Evolutionary conservation across 208 protist genomes (phyloP).

Genomic region (Naegleria lovaniensis): DNA sequence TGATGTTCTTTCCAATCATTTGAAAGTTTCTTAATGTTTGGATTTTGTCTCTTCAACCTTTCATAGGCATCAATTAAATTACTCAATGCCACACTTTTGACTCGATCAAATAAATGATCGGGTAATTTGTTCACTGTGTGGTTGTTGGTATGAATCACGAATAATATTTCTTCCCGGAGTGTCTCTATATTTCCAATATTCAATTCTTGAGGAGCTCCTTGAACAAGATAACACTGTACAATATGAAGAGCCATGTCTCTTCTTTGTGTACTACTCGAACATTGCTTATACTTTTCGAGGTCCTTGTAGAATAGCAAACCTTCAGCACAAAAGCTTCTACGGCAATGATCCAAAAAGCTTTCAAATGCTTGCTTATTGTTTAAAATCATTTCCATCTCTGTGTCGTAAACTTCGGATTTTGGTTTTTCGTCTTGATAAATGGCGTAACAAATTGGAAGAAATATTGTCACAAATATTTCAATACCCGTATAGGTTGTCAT

Average conservation of each 20-base stretch:
- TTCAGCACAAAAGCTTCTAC: background rate
- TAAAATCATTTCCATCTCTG: background rate
- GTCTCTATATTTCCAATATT: background rate
- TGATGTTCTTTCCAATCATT: background rate
- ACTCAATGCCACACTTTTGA: background rate
- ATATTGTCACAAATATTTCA: background rate
- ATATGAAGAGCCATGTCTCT: background rate
- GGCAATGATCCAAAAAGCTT: background rate
- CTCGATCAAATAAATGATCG: background rate
- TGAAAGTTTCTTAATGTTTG: background rate
- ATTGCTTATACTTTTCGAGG: background rate
- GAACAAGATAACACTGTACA: background rate
- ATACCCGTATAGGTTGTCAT: background rate
- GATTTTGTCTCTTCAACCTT: background rate
- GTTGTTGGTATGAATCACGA: background rate
- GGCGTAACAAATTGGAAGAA: background rate
- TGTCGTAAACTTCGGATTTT: background rate
- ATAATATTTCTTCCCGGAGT: background rate
- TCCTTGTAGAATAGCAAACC: background rate
- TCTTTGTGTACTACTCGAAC: background rate
- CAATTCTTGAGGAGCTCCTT: background rate
- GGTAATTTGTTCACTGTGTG: background rate
- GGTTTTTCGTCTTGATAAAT: background rate
- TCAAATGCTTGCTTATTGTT: background rate
- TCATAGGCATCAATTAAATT: background rate